A percentile compares a stretch with the other conserved stretches of the same genome.
phyloP scores from a whole-genome alignment of 257 asterid genomes.

The Forsythia suspensa region DNA sequence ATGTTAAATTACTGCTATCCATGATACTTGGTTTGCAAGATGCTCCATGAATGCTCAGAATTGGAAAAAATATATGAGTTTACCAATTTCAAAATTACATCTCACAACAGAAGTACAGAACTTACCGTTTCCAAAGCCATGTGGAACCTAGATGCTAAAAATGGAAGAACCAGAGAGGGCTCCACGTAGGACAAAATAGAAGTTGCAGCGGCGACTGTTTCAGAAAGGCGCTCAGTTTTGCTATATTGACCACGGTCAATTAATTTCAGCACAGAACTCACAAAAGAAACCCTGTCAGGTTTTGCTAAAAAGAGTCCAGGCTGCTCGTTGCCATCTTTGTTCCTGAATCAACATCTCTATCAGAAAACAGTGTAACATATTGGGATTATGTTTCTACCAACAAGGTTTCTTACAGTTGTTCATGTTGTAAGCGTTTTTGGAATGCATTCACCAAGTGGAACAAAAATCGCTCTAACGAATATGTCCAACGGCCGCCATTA shows the following conservation, averaged over 20 bases:
- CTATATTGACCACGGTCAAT: constrained; percentile 99
- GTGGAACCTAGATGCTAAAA: constrained; percentile 86
- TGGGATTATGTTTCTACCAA: constrained; percentile 7
- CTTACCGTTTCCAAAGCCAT: constrained; percentile 99
- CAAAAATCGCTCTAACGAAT: constrained; percentile 79
- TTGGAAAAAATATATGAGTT: neutral
- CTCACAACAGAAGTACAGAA: constrained; percentile 23
- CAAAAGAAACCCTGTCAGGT: constrained; percentile 80
- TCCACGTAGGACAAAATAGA: constrained; percentile 92
- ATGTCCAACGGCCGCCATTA: constrained; percentile 99
- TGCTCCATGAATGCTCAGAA: constrained; percentile 3
- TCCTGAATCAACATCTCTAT: constrained; percentile 54
- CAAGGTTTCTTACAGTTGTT: constrained; percentile 72
- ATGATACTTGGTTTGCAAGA: constrained; percentile 9
- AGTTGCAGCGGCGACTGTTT: constrained; percentile 92
- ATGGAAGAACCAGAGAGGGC: constrained; percentile 92
- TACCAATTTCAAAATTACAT: neutral
- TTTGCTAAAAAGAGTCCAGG: constrained; percentile 55
- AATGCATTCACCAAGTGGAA: constrained; percentile 75
- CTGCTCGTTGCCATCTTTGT: constrained; percentile 50
- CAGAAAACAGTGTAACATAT: constrained; percentile 27
- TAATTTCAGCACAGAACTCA: constrained; percentile 70
- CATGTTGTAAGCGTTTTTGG: constrained; percentile 83
- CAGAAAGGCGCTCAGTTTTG: constrained; percentile 87
- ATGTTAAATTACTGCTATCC: constrained; percentile 18